phyloP scores from a whole-genome alignment of 2,329 filamentous ascomycete genomes.

The Exophiala xenobiotica region DNA sequence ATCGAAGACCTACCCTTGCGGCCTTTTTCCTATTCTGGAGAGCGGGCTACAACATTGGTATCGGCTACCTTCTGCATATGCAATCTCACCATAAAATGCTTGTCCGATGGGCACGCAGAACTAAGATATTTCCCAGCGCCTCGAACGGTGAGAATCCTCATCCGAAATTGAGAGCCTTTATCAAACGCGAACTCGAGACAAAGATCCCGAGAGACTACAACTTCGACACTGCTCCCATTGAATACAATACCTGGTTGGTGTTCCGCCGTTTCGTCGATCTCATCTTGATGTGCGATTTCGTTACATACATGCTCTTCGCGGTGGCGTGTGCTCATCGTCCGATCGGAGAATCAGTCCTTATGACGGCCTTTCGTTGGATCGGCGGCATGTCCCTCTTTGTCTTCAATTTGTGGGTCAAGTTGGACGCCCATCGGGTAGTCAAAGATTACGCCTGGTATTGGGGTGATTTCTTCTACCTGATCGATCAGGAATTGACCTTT shows the following conservation, averaged over 20 bases:
- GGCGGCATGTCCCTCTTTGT: constrained; percentile 75
- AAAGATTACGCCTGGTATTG: constrained; percentile 99
- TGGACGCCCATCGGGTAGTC: constrained; percentile 95
- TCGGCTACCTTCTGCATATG: constrained; percentile 81
- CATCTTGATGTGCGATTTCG: constrained; percentile 98
- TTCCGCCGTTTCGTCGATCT: constrained; percentile 94
- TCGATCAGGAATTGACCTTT: constrained; percentile 96
- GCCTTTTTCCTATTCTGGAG: constrained; percentile 89
- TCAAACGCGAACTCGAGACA: constrained; percentile 87
- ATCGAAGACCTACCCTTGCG: constrained; percentile 76
- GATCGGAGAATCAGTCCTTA: constrained; percentile 64
- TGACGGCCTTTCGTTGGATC: constrained; percentile 74
- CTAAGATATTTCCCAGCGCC: constrained; percentile 81
- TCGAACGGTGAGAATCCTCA: constrained; percentile 77
- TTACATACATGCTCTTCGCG: constrained; percentile 94
- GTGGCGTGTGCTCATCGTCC: constrained; percentile 80
- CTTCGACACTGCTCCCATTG: constrained; percentile 87
- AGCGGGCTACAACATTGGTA: constrained; percentile 87
- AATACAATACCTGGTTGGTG: constrained; percentile 99
- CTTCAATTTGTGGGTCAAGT: constrained; percentile 98
- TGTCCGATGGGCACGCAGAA: constrained; percentile 82
- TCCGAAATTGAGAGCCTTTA: constrained; percentile 75
- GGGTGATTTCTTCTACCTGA: constrained; percentile 98
- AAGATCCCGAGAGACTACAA: constrained; percentile 93
- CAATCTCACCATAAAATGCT: constrained; percentile 88